phyloP scores from a whole-genome alignment of 2,329 filamentous ascomycete species.

The Graphilbum ipis-grandicollis region DNA sequence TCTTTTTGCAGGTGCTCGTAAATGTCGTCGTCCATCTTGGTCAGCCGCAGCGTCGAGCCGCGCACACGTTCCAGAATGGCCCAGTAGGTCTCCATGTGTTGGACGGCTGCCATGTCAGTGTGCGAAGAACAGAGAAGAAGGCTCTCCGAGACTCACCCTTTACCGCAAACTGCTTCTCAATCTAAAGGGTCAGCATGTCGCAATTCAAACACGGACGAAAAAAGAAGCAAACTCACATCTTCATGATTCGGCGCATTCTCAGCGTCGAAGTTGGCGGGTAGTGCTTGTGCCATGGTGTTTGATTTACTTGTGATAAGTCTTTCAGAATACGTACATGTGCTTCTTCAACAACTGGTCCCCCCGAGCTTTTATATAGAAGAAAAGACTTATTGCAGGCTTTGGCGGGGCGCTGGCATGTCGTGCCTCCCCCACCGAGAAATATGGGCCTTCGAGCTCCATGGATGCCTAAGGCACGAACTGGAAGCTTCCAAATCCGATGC shows the following conservation, averaged over 20 bases:
- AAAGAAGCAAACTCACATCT: conserved; percentile 26
- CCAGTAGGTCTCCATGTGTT: conserved; percentile 97
- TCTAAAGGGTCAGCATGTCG: conserved; percentile 31
- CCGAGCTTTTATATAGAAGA: too few relatives aligned
- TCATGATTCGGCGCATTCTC: conserved; percentile 37
- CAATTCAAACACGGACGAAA: too few relatives aligned
- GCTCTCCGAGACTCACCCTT: conserved; percentile 42
- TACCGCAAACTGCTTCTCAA: conserved; percentile 98
- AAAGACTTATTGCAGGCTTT: too few relatives aligned
- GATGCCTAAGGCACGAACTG: too few relatives aligned
- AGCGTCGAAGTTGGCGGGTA: conserved; percentile 42
- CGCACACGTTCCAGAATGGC: conserved; percentile 78
- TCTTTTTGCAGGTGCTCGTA: conserved; percentile 71
- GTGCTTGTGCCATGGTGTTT: conserved; percentile 12
- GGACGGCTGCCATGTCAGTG: conserved; percentile 43
- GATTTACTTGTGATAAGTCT: neutral
- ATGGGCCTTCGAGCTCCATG: neutral
- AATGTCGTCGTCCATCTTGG: conserved; percentile 91
- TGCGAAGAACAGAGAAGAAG: neutral
- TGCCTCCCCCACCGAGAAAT: neutral
- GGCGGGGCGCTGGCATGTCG: too few relatives aligned
- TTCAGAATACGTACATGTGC: too few relatives aligned
- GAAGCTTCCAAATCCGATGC: too few relatives aligned
- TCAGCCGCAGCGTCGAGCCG: conserved; percentile 77
- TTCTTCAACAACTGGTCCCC: too few relatives aligned